A percentile compares a stretch with the other conserved stretches of the same genome.
Conservation (phyloP, 2,329 filamentous ascomycete species). For the Xylaria arbuscula region DNA sequence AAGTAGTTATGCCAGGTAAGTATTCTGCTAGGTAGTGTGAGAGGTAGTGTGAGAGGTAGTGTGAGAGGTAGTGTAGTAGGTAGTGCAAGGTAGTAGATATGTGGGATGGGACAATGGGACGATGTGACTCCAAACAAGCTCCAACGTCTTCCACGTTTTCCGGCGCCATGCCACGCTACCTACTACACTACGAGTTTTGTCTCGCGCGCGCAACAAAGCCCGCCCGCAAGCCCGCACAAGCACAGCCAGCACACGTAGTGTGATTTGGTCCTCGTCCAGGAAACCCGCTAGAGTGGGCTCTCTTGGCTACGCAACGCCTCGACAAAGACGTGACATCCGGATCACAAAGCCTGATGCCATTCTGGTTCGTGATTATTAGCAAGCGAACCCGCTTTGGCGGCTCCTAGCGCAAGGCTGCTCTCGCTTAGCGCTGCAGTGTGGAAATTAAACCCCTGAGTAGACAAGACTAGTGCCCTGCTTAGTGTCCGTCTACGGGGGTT, state of each 20-base stretch:
- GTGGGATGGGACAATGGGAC: neutral
- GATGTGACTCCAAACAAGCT: neutral
- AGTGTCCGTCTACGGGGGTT: constrained; percentile 23
- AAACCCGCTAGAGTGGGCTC: constrained; percentile 1
- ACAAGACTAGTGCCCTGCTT: constrained; percentile 22
- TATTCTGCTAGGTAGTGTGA: no score
- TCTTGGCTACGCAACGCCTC: constrained; percentile 5
- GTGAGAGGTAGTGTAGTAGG: no score
- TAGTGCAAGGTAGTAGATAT: neutral
- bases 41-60: no score
- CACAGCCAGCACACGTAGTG: neutral
- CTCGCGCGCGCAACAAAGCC: constrained; percentile 3
- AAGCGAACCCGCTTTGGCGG: constrained; percentile 36
- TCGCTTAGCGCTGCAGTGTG: constrained; percentile 42
- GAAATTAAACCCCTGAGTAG: constrained; percentile 45
- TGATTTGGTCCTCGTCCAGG: neutral
- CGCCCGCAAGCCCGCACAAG: neutral
- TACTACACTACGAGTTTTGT: neutral
- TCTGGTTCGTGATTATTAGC: constrained; percentile 30
- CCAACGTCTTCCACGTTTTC: neutral
- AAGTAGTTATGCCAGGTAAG: no score
- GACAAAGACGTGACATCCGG: constrained; percentile 3
- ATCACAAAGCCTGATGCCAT: constrained; percentile 30
- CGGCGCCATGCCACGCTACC: neutral
- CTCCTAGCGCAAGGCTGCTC: constrained; percentile 43